These are phyloP conservation scores for Amaranthus tricolor DNA, from an alignment of 179 eudicot genomes.

Conservation along the genomic window DNA sequence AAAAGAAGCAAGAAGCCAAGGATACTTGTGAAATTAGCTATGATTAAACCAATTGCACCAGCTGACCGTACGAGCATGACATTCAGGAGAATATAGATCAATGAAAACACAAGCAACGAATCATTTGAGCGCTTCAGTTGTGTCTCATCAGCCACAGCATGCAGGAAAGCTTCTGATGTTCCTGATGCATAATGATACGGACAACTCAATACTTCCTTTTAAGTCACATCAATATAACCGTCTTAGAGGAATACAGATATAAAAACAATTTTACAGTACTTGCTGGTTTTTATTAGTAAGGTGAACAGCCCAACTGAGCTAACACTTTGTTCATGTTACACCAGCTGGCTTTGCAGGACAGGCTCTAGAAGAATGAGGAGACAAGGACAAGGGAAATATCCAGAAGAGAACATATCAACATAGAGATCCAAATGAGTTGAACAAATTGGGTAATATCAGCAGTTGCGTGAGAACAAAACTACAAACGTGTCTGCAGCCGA, in stretches of 20 bases:
- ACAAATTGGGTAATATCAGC: neutral
- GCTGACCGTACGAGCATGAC: conserved; percentile 70
- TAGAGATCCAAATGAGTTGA: neutral
- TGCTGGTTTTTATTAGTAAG: no score
- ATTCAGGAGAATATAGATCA: conserved; percentile 70
- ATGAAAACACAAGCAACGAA: conserved; percentile 73
- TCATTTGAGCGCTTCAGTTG: conserved; percentile 87
- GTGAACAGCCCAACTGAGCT: no score
- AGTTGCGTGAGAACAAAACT: neutral
- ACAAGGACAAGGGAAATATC: no score
- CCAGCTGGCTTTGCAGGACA: neutral
- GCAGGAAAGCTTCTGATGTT: conserved; percentile 96
- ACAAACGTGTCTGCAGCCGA: neutral
- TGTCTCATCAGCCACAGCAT: conserved; percentile 86
- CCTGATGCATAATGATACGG: conserved; percentile 50
- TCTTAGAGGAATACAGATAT: no score
- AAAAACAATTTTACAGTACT: no score
- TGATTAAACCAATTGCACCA: conserved; percentile 85
- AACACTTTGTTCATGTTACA: no score
- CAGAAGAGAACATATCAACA: no score
- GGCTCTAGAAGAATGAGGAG: neutral
- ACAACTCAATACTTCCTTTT: conserved; percentile 2
- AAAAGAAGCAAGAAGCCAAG: conserved; percentile 27
- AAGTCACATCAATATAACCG: no score
- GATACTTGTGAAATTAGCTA: conserved; percentile 96